Base-by-base conservation (phyloP, 2,329 filamentous ascomycete species). In the Plectosphaerella sp. region DNA sequence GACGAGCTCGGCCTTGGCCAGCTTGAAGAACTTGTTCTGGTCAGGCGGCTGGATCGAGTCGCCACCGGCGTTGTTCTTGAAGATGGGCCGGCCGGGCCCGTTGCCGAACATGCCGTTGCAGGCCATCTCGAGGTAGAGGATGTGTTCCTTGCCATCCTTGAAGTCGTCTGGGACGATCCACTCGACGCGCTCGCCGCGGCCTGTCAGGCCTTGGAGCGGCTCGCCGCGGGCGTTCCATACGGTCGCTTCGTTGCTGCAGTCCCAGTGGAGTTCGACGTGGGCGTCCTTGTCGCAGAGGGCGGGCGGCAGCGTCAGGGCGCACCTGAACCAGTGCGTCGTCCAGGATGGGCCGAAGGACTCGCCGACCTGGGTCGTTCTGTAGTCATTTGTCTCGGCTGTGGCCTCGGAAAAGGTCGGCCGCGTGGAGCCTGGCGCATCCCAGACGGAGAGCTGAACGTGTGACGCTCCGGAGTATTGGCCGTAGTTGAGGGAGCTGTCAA, bases 251-350 rank as follows among this genome's bases (percentile, higher is more conserved):
- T 84, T 86, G 62, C 79, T 76, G 83, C 84, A 88, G 58, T 86
- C 82, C 84, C 84, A 88, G 57, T 86, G 82, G 52, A 87, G 82
- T 65, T 87, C 84, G 24, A 87, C 72, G 43, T 77, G 77, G 7
- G 15, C 12, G 51, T 82, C 75, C 56, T 82, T 78, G 54, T 80
- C 61, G 14, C 67, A 69, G 67, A 86, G 72, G 15, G 79, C 64
- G 51, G 77, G 64, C 3, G 84, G 84, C 3, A 87, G 71, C 2
- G 73, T 82, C 51, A 88, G 72, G 49, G 76, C 70, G 51, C 87
- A 72, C 53, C 76, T 78, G 72, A 88, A 86, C 84, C 84, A 88
- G 64, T 87, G 84, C 5, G 84, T 88, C n/a, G 82, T 82, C 84
- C 84, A 88, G 57, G 82, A 84, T 1, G 84, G 84, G 1, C 84